These are phyloP conservation scores for Penicillium concentricum DNA, from an alignment of 2,329 filamentous ascomycete genomes.

Conservation along the genomic window DNA sequence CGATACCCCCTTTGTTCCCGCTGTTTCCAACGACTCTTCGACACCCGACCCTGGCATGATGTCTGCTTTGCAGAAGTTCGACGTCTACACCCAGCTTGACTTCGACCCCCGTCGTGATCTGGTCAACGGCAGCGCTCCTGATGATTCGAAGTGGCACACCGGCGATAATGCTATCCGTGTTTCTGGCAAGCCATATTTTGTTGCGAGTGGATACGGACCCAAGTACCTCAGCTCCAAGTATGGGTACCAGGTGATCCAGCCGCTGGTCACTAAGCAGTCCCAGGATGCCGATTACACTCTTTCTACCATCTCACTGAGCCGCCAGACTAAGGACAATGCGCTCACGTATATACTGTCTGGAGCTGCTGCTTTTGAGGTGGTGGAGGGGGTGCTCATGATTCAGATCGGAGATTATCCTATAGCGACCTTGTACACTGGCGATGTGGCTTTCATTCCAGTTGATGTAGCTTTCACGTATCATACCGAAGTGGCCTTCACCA, in stretches of 20 bases:
- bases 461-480: conserved; percentile 37
- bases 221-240: conserved; percentile 44
- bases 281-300: conserved; percentile 44
- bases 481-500: conserved; percentile 25
- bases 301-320: conserved; percentile 45
- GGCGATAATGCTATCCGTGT: conserved; percentile 37
- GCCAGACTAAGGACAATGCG: conserved; percentile 21
- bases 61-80: conserved; percentile 40
- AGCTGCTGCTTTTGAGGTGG: conserved; percentile 41
- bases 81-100: conserved; percentile 46
- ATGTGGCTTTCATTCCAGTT: conserved; percentile 42
- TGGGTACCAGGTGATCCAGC: conserved; percentile 47
- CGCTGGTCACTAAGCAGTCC: conserved; percentile 45
- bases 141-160: conserved; percentile 38
- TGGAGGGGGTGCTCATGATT: conserved; percentile 39
- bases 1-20: conserved; percentile 39
- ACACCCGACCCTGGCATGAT: conserved; percentile 34
- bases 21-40: conserved; percentile 28
- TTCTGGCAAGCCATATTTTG: conserved; percentile 40
- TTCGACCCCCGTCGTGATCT: conserved; percentile 44
- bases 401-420: conserved; percentile 31
- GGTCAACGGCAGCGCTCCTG: conserved; percentile 43
- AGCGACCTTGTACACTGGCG: conserved; percentile 35
- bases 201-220: conserved; percentile 49
- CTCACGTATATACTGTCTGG: conserved; percentile 27